phyloP scores from a whole-genome alignment of 768 basidiomycete genomes.

The Russula sp. region DNA sequence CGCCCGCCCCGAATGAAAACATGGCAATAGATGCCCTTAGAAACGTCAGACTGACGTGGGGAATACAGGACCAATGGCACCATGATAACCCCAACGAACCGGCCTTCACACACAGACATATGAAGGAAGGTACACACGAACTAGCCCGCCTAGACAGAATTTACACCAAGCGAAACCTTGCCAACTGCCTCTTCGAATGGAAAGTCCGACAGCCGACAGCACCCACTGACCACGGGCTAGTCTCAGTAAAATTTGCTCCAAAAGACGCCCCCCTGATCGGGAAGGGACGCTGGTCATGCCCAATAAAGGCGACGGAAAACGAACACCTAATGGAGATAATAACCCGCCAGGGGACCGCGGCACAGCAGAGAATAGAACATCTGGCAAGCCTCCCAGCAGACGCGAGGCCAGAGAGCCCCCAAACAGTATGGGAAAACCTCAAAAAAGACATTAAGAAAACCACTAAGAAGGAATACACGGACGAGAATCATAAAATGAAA shows the following conservation, averaged over 20 bases:
- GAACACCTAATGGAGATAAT: neutral
- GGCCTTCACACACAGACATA: neutral
- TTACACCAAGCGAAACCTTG: neutral
- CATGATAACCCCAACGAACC: neutral
- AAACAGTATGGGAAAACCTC: neutral
- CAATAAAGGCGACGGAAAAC: neutral
- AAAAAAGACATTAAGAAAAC: neutral
- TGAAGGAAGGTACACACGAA: accelerated
- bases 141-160: conserved; percentile 4
- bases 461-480: neutral
- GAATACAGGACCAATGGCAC: neutral
- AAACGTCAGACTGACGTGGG: neutral
- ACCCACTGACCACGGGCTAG: neutral
- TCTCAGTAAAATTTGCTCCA: neutral
- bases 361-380: neutral
- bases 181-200: neutral
- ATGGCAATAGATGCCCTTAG: neutral
- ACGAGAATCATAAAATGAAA: neutral
- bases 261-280: neutral
- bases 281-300: conserved; percentile 2
- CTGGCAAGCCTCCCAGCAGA: neutral
- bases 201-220: accelerated
- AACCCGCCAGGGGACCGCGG: no score
- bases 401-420: neutral
- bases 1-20: neutral